These are phyloP conservation scores for Gracilaria caudata DNA, from an alignment of 23 red algal genomes.

Conservation along the genomic window DNA sequence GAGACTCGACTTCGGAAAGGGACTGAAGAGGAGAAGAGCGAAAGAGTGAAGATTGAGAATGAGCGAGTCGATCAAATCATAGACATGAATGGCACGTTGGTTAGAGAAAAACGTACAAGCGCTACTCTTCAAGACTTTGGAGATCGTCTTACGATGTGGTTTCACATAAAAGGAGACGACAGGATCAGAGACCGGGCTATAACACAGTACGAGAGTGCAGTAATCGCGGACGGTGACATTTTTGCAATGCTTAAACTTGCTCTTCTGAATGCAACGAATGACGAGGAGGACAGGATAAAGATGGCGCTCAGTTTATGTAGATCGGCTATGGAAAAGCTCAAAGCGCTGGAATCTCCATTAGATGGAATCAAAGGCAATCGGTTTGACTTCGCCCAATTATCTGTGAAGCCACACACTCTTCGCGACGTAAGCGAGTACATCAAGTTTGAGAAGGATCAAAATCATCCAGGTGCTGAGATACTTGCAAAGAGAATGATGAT, in stretches of 20 bases:
- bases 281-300: neutral
- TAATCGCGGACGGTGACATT: conserved; percentile 41
- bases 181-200: neutral
- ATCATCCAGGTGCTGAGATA: neutral
- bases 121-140: neutral
- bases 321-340: neutral
- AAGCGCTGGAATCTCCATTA: neutral
- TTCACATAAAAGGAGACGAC: neutral
- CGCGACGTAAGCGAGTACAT: conserved; percentile 1
- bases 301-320: neutral
- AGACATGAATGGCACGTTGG: neutral
- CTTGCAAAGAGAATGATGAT: neutral
- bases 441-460: neutral
- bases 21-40: neutral
- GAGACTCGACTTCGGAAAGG: neutral
- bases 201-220: conserved; percentile 42
- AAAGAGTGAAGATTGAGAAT: neutral
- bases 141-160: conserved; percentile 23
- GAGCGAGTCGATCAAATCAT: conserved; percentile 12
- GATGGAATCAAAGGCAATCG: conserved; percentile 7
- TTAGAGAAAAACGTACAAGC: neutral
- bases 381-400: neutral
- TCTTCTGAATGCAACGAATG: neutral
- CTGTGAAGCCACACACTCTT: neutral
- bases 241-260: conserved; percentile 51